Evolutionary conservation across 495 filamentous ascomycete genomes (phyloP).

Genomic region (Cryomyces minteri): DNA sequence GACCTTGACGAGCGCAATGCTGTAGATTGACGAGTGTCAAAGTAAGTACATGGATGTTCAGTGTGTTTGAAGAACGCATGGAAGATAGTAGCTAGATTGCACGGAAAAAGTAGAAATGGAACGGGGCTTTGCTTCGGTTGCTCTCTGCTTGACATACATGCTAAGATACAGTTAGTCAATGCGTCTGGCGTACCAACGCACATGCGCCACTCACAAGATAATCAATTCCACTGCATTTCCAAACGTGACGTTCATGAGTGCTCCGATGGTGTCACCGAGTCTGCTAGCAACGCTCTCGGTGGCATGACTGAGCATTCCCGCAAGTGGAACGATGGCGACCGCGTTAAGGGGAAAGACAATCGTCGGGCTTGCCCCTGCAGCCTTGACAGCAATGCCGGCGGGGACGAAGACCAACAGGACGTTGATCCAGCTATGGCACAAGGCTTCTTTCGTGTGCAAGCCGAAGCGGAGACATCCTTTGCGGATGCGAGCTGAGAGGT

Average conservation of each 20-base stretch:
- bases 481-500: constrained; percentile 5
- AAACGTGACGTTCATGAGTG: constrained; percentile 73
- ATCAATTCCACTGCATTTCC: constrained; percentile 83
- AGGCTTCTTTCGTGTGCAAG: constrained; percentile 29
- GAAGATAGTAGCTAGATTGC: no score
- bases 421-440: constrained; percentile 60
- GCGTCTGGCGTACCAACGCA: background rate
- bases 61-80: no score
- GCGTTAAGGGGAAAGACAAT: constrained; percentile 65
- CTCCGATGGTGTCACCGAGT: constrained; percentile 65
- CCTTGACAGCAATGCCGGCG: constrained; percentile 48
- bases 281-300: constrained; percentile 66
- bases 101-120: no score
- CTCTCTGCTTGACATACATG: background rate
- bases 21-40: constrained; percentile 9
- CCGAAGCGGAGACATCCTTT: constrained; percentile 30
- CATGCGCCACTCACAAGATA: constrained; percentile 39
- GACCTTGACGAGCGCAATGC: constrained; percentile 48
- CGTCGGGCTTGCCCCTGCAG: constrained; percentile 19
- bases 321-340: constrained; percentile 66
- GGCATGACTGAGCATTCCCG: constrained; percentile 58
- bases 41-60: no score
- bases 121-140: background rate
- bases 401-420: constrained; percentile 64
- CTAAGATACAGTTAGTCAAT: background rate